Percentiles rank a stretch among this genome's conserved stretches.
Conservation (phyloP, 1,284 basidiomycete genomes). For the Moesziomyces globuligerus region DNA sequence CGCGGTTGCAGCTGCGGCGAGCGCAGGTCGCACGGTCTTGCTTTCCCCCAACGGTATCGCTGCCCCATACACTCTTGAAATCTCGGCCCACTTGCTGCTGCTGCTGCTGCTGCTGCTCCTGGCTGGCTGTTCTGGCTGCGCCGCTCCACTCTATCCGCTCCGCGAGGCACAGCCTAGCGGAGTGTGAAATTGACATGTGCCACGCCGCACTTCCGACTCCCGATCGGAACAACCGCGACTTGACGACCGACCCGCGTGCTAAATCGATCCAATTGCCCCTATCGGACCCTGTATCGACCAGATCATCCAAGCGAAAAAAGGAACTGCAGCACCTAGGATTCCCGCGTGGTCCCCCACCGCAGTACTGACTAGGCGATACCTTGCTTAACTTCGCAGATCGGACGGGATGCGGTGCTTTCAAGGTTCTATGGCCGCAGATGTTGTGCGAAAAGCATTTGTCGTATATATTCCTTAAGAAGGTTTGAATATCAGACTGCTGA, state of each 20-base stretch:
- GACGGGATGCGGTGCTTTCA: conserved; percentile 84
- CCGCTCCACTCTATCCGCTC: background rate
- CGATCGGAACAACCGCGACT: conserved; percentile 3
- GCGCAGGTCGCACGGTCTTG: too few species aligned
- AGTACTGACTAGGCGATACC: conserved; percentile 83
- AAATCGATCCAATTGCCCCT: background rate
- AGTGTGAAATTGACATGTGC: conserved; percentile 2
- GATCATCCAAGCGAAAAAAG: conserved; percentile 43
- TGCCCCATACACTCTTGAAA: too few species aligned
- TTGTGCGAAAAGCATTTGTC: background rate
- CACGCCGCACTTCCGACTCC: conserved; percentile 25
- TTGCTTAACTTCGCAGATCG: conserved; percentile 82
- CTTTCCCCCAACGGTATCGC: too few species aligned
- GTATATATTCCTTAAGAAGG: background rate
- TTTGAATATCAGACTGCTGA: too few species aligned
- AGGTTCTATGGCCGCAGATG: conserved; percentile 81
- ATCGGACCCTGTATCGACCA: too few species aligned
- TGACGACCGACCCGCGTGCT: conserved; percentile 7
- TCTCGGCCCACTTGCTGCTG: too few species aligned
- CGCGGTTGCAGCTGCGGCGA: too few species aligned
- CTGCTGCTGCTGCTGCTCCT: too few species aligned
- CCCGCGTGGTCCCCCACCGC: conserved; percentile 84
- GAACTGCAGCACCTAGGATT: conserved; percentile 83
- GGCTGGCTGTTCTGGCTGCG: too few species aligned
- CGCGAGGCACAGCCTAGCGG: conserved; percentile 6